Base-by-base conservation (phyloP, 805 yeast genomes). In the Lachancea waltii region DNA sequence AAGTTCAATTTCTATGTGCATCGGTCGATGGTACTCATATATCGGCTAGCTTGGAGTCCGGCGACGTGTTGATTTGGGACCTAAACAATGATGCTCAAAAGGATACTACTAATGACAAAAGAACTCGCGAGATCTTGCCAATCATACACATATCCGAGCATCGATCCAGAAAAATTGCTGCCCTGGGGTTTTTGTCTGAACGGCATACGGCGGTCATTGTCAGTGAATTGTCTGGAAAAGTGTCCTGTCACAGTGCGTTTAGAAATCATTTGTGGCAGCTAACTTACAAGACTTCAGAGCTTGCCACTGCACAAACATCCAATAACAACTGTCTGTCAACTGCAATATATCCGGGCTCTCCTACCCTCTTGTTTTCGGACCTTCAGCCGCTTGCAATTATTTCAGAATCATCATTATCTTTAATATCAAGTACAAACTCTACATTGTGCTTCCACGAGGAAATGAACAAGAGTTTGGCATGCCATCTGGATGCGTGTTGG, bases 61-160 rank as follows among this genome's bases (percentile, higher is more conserved):
- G 97, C 0, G 67, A 65, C 38, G 69, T 89, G 2, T 62, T 70
- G 20, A 48, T 84, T 2, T 90, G 95, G 95, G 79, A 83, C 44
- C 48, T 81, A 19, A 54, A 56, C 29, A 14, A 23, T 11, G 20
- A 21, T 5, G 15, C 10, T 10, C 17, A 21, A 11, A 32, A 23
- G 20, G 36, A 37, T 2, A 46, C 54, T 10, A 25, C 18, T 18
- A 33, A 58, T 54, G 21, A 58, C 55, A 17, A 39, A 35, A 30
- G 49, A 41, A 46, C n/a, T 34, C 64, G 26, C 49, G 49, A 27
- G 53, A 10, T 38, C n/a, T 10, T 64, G 3, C 35, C 36, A n/a
- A 49, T 58, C n/a, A 29, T 60, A 20, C 55, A 53, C 19, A 54
- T 62, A 3, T 56, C 54, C 20, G 54, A 63, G 11, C 71, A 68